A percentile compares a stretch with the other conserved stretches of the same genome.
Evolutionary conservation across 2,329 filamentous ascomycete genomes (phyloP).

Genomic region (Thielaviopsis cerberus): DNA sequence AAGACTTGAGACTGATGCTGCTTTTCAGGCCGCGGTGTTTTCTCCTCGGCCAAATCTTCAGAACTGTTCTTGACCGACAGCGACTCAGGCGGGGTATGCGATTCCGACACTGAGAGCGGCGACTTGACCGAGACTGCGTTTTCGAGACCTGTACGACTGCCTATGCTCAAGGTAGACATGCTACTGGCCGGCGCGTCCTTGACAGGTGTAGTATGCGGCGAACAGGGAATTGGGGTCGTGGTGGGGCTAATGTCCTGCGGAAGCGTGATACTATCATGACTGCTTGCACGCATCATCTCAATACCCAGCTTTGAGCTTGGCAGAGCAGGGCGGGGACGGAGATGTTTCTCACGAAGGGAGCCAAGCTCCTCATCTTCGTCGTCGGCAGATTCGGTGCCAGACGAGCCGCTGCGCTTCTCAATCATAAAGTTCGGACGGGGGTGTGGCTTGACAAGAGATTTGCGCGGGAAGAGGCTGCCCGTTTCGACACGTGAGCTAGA

Average conservation of each 20-base stretch:
- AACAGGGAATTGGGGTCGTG: not conserved
- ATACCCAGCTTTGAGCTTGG: conserved; percentile 79
- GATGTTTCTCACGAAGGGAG: conserved; percentile 26
- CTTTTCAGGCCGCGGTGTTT: conserved; percentile 7
- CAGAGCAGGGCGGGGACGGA: conserved; percentile 36
- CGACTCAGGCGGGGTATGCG: conserved; percentile 3
- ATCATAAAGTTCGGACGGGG: conserved; percentile 19
- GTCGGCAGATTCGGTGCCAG: conserved; percentile 58
- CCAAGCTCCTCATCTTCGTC: conserved; percentile 89
- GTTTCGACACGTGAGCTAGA: conserved; percentile 4
- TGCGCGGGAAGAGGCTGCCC: conserved; percentile 1
- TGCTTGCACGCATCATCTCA: conserved; percentile 96
- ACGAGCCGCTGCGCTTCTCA: conserved; percentile 41
- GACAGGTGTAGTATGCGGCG: not conserved
- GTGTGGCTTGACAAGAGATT: conserved; percentile 1
- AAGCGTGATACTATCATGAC: conserved; percentile 57
- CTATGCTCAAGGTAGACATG: not conserved
- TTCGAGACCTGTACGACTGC: not conserved
- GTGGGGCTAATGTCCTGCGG: conserved; percentile 27
- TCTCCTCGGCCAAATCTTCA: conserved; percentile 1
- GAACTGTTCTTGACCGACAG: not conserved
- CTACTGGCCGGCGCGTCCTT: not conserved
- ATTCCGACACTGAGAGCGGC: not conserved
- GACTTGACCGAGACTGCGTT: not conserved
- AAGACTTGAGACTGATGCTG: not conserved